Base-by-base conservation (phyloP, 129 eudicot species). In the Calendula officinalis region DNA sequence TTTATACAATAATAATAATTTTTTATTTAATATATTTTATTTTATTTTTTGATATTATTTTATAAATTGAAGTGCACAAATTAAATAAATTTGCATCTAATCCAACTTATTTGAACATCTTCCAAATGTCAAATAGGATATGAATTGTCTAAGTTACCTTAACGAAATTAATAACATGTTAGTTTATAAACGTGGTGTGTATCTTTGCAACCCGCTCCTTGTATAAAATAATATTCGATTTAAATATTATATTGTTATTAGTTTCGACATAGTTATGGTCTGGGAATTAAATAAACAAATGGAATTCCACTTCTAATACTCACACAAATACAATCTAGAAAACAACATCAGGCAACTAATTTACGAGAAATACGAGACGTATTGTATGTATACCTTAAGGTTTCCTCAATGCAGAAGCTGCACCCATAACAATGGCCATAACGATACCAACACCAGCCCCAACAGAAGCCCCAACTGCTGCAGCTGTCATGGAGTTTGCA, bases 341-440 rank as follows among this genome's bases (percentile, higher is more conserved):
- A 22, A 0, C 30, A 56, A 61, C 54, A 15, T 46, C 5, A 61
- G 49, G 46, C 4, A 13, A 39, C 32, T 38, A 14, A 40, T 32
- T 27, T 11, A 41, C n/a, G 51, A 8, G 14, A 53, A 58, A 32
- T 17, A 38, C 2, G 46, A 57, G 22, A 33, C 11, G 45, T 37
- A 22, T n/a, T 45, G 7, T 53, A 67, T 47, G 42, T 39, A 35
- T 64, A n/a, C 48, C 30, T 88, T 82, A 92, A 34, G 98, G 98
- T 80, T 92, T 92, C 78, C 98, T 88, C 82, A 88, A 75, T 61
- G 95, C 96, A 47, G 98, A 92, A 55, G 96, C 98, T 32, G 98
- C 98, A 67, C 98, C 98, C 96, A 92, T 74, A 44, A 88, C 98
- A 69, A 92, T 87, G 17, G 98, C 98, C 84, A 92, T 75, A 40